These are phyloP conservation scores for Pythium phragmitis DNA, from an alignment of 352 stramenopile genomes.

Conservation along the genomic window DNA sequence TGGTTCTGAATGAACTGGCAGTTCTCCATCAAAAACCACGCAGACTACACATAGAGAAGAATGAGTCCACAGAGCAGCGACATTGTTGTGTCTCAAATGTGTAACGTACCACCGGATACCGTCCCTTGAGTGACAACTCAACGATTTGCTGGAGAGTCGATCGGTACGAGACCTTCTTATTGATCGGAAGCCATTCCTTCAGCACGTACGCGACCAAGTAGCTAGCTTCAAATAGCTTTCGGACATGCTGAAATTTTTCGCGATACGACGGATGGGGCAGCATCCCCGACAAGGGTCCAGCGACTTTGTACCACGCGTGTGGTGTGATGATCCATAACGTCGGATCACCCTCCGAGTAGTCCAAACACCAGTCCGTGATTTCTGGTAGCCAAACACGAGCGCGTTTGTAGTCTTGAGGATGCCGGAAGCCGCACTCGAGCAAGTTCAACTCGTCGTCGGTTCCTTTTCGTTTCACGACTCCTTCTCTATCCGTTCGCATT, in stretches of 20 bases:
- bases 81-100: neutral
- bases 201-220: conserved; percentile 84
- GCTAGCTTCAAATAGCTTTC: conserved; percentile 78
- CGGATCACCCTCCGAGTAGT: conserved; percentile 82
- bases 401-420: conserved; percentile 60
- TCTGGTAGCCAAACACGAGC: conserved; percentile 78
- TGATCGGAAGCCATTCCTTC: conserved; percentile 84
- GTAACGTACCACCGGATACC: conserved; percentile 67
- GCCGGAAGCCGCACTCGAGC: conserved; percentile 77
- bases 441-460: conserved; percentile 70
- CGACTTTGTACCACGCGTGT: conserved; percentile 85
- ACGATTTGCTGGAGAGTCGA: conserved; percentile 82
- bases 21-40: conserved; percentile 84
- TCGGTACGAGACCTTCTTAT: conserved; percentile 84
- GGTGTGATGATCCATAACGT: conserved; percentile 86
- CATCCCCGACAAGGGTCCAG: conserved; percentile 70
- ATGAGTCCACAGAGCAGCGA: conserved; percentile 9
- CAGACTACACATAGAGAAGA: conserved; percentile 40
- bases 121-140: conserved; percentile 63
- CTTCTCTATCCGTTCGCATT: conserved; percentile 70
- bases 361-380: conserved; percentile 87
- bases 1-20: conserved; percentile 79
- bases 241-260: conserved; percentile 69
- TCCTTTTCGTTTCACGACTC: conserved; percentile 44
- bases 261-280: conserved; percentile 72